Base-by-base conservation (phyloP, 2,329 filamentous ascomycete genomes). In the Dactylellina parvicollis region DNA sequence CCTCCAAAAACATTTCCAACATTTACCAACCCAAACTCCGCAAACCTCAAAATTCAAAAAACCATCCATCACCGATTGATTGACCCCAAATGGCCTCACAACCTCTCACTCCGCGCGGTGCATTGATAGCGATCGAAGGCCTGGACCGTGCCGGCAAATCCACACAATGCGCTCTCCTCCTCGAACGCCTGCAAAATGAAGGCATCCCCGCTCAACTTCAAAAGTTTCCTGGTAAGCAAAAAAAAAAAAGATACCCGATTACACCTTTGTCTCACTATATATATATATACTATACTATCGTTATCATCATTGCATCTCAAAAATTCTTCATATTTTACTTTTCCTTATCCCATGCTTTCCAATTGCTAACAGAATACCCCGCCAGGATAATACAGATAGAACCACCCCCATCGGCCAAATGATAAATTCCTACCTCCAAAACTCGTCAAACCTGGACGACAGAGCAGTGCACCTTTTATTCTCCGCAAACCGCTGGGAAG, bases 141-240 rank as follows among this genome's bases (percentile, higher is more conserved):
- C 84, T 97, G 74, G 93, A 97, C 78, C 88, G 92, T 75, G 92
- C 92, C 44, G 93, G 93, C 64, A 97, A 97, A 85, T 94, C 92
- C 20, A 96, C 92, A 32, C 93, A 96, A 85, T 93, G 92, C 77
- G 86, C 89, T 78, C 82, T 88, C 47, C 83, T 97, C 40, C 85
- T 84, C 36, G 80, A 85, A 26, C 82, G 80, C 36, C 82, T 92
- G 2, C 80, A 83, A 61, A 78, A 80, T 4, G 79, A 82, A 64
- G 87, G 86, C 5, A 81, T 83, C 50, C 80, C 82, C 52, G 85
- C 88, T 28, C 83, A 85, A 77, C 84, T 86, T 71, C 82, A 89
- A 79, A 83, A 89, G 61, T 91, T 92, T 80, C 89, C 89, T 78
- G 86, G 88, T 90, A 81, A 26, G 32, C 24, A 40, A 16, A 9